Evolutionary conservation across 2,329 filamentous ascomycete species (phyloP).

Genomic region (Cytospora piceae): DNA sequence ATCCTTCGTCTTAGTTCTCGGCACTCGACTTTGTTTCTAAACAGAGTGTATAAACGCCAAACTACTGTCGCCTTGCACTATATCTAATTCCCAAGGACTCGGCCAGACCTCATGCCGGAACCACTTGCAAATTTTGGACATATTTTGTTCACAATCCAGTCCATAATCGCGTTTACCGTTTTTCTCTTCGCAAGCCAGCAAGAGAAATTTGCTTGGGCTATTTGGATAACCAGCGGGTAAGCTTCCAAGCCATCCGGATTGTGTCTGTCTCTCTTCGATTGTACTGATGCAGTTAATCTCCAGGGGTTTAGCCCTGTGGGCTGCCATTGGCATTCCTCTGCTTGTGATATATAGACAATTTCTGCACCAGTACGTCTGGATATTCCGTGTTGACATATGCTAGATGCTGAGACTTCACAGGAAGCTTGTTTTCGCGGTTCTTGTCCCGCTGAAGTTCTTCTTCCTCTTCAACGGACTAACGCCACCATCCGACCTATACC

Average conservation of each 20-base stretch:
- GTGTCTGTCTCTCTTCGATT: background rate
- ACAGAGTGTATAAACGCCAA: background rate
- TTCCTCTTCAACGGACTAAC: background rate
- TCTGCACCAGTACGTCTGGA: background rate
- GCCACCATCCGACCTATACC: slow-evolving; percentile 4
- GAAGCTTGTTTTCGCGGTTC: background rate
- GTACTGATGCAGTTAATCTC: background rate
- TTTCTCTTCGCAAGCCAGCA: slow-evolving; percentile 6
- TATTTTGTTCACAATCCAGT: background rate
- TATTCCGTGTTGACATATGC: fast-evolving
- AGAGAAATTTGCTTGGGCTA: background rate
- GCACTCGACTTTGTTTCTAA: background rate
- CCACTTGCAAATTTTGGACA: background rate
- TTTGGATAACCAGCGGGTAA: slow-evolving; percentile 5
- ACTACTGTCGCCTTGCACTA: background rate
- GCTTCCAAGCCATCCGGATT: background rate
- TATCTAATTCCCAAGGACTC: background rate
- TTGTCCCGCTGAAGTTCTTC: slow-evolving; percentile 4
- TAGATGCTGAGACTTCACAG: background rate
- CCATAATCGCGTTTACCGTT: background rate
- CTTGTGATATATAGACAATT: background rate
- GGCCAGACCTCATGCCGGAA: background rate
- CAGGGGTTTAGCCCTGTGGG: slow-evolving; percentile 6
- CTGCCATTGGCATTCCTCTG: background rate
- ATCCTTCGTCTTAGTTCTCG: background rate